Percentiles rank a stretch among this genome's conserved stretches.
These are phyloP conservation scores for Fusarium nodosum DNA, from an alignment of 2,329 filamentous ascomycete species.

Conservation along the genomic window DNA sequence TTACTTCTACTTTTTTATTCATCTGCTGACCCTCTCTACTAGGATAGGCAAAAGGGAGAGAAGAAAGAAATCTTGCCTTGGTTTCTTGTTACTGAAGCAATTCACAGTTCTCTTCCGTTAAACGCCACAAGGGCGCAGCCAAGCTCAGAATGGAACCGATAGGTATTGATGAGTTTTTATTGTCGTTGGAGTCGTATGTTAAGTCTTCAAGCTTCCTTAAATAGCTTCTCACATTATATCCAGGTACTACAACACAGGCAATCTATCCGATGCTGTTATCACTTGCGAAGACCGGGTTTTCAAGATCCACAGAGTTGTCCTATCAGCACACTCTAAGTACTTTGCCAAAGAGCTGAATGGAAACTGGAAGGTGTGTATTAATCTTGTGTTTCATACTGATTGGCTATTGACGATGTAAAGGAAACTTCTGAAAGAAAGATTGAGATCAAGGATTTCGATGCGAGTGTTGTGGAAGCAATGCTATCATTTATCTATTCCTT, in stretches of 20 bases:
- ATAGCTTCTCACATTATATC: fast-evolving
- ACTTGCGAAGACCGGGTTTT: not conserved
- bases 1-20: too few species aligned
- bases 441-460: conserved; percentile 12
- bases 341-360: not conserved
- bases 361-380: not conserved
- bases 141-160: too few species aligned
- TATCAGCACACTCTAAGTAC: not conserved
- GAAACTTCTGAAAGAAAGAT: not conserved
- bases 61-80: too few species aligned
- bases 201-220: fast-evolving
- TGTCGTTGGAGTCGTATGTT: not conserved
- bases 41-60: too few species aligned
- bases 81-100: too few species aligned
- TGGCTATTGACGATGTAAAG: not conserved
- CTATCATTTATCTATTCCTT: conserved; percentile 21
- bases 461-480: conserved; percentile 12
- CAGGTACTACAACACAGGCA: not conserved
- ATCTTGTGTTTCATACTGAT: too few species aligned
- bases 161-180: not conserved
- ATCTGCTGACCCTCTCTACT: too few species aligned
- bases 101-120: too few species aligned
- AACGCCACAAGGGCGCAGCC: too few species aligned
- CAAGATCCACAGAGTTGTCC: not conserved
- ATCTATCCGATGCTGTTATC: not conserved